A percentile compares a stretch with the other conserved stretches of the same genome.
These are phyloP conservation scores for Helianthus tuberosus DNA, from an alignment of 129 eudicot species.

Conservation along the genomic window DNA sequence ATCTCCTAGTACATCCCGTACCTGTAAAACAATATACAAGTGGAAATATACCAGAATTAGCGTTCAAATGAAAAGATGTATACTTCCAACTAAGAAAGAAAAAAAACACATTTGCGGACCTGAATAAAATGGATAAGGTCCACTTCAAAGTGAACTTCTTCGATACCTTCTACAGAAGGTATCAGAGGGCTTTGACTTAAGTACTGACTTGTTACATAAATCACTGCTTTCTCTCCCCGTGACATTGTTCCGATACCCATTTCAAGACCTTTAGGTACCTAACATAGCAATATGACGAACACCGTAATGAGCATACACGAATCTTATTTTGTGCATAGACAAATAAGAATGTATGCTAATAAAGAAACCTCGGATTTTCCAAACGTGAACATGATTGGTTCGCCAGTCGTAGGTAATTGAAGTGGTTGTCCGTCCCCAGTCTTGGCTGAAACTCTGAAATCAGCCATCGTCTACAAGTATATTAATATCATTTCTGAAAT, in stretches of 20 bases:
- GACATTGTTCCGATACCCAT: conserved; percentile 98
- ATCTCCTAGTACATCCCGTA: conserved; percentile 99
- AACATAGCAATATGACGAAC: conserved; percentile 13
- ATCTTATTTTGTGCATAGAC: background rate
- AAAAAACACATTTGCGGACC: conserved; percentile 41
- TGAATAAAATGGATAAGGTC: conserved; percentile 96
- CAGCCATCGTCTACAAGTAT: conserved; percentile 31
- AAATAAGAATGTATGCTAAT: conserved; percentile 20
- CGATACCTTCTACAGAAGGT: conserved; percentile 54
- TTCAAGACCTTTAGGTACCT: conserved; percentile 98
- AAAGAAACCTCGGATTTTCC: conserved; percentile 84
- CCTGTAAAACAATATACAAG: conserved; percentile 46
- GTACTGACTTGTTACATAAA: conserved; percentile 71
- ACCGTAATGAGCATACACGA: background rate
- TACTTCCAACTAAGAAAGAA: background rate
- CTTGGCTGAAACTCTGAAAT: conserved; percentile 73
- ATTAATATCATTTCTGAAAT: conserved; percentile 14
- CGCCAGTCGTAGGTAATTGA: conserved; percentile 49
- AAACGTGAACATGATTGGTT: conserved; percentile 78
- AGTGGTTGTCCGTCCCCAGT: conserved; percentile 76
- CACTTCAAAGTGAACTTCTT: conserved; percentile 58
- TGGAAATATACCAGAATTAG: conserved; percentile 2
- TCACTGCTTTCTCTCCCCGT: conserved; percentile 84
- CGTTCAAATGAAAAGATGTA: background rate
- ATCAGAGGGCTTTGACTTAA: conserved; percentile 59